Conservation (phyloP, 805 yeast species). For the Kazachstania bromeliacearum region DNA sequence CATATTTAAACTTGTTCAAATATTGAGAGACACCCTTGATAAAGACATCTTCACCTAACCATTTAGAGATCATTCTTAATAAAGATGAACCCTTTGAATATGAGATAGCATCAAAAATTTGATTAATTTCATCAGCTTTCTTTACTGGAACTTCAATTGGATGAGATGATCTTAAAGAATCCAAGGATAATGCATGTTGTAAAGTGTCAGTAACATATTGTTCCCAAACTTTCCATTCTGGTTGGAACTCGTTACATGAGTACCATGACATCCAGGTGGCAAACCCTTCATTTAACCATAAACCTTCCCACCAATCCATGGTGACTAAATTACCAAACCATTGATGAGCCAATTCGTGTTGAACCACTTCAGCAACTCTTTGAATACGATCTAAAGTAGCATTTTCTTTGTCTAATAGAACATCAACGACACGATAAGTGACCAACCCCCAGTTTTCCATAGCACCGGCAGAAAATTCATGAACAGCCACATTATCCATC, state of each 20-base stretch:
- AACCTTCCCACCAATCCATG: constrained; percentile 90
- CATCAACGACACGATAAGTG: constrained; percentile 53
- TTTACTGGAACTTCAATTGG: constrained; percentile 77
- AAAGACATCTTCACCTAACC: constrained; percentile 59
- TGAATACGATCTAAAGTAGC: constrained; percentile 39
- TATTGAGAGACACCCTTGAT: constrained; percentile 65
- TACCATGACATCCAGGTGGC: constrained; percentile 61
- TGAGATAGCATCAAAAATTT: constrained; percentile 74
- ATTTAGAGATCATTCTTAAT: constrained; percentile 64
- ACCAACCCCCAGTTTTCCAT: constrained; percentile 90
- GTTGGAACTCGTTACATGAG: constrained; percentile 59
- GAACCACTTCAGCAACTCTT: constrained; percentile 72
- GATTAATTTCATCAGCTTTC: constrained; percentile 70
- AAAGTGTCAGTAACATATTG: constrained; percentile 18
- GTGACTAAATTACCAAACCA: constrained; percentile 89
- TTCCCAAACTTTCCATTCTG: constrained; percentile 67
- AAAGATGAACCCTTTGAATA: constrained; percentile 75
- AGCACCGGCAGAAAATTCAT: constrained; percentile 71
- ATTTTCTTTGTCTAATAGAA: constrained; percentile 30
- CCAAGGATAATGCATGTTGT: constrained; percentile 37
- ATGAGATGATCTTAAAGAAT: constrained; percentile 56
- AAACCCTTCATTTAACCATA: constrained; percentile 85
- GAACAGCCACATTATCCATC: constrained; percentile 65
- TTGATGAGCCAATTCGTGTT: constrained; percentile 83
- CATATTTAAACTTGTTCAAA: constrained; percentile 51